A percentile compares a stretch with the other conserved stretches of the same genome.
Conservation (phyloP, 2,329 filamentous ascomycete genomes). For the Aspergillus hiratsukae region DNA sequence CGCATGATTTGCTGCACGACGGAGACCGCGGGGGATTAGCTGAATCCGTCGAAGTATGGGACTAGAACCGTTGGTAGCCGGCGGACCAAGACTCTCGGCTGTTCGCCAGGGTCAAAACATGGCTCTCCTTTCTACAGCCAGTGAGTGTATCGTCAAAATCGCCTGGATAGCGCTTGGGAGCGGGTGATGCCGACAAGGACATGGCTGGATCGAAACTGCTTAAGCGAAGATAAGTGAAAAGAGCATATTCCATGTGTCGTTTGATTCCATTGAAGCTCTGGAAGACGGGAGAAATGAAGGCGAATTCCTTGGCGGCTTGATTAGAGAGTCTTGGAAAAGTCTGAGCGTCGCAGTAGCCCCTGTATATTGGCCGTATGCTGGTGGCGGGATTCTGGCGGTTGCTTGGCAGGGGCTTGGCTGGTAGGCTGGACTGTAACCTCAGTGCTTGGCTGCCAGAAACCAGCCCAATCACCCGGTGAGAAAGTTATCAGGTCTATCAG, state of each 20-base stretch:
- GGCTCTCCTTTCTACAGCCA: neutral
- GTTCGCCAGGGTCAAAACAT: neutral
- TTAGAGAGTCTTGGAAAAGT: constrained; percentile 1
- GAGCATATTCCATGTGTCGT: neutral
- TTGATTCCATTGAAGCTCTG: neutral
- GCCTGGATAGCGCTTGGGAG: neutral
- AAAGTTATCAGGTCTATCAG: neutral
- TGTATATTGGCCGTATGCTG: constrained; percentile 3
- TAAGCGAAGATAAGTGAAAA: neutral
- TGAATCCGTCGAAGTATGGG: neutral
- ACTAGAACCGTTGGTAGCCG: constrained; percentile 10
- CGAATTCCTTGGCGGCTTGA: neutral
- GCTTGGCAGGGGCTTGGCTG: constrained; percentile 19
- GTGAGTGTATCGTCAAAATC: neutral
- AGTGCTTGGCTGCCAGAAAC: constrained; percentile 13
- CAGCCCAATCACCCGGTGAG: neutral
- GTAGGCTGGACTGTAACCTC: constrained; percentile 21
- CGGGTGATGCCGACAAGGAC: neutral
- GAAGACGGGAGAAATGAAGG: neutral
- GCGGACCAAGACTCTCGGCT: constrained; percentile 6
- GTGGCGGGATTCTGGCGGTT: constrained; percentile 1
- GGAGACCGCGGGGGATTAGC: neutral
- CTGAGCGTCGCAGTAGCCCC: neutral
- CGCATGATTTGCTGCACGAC: neutral
- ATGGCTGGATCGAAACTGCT: neutral